A percentile compares a stretch with the other conserved stretches of the same genome.
Conservation (phyloP, 305 asterid genomes). For the Solanum hybrid region DNA sequence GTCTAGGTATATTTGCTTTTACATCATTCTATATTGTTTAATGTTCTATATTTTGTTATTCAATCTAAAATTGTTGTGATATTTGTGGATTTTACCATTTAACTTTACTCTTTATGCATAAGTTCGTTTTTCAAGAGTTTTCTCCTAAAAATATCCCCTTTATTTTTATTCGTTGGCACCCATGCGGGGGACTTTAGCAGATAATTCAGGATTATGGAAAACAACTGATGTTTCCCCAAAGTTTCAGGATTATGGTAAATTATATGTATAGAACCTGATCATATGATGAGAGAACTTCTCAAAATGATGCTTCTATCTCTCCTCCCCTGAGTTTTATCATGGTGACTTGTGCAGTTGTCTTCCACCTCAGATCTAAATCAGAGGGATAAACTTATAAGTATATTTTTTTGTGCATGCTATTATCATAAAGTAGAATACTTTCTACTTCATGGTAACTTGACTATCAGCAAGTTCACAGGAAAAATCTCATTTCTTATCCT, state of each 20-base stretch:
- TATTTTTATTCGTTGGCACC: background rate
- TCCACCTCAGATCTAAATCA: background rate
- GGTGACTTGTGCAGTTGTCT: background rate
- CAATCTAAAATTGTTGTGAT: background rate
- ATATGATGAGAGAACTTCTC: background rate
- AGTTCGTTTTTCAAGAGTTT: background rate
- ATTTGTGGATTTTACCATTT: background rate
- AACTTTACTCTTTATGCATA: background rate
- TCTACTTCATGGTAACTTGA: background rate
- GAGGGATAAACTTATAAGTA: background rate
- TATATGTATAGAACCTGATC: background rate
- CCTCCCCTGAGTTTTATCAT: background rate
- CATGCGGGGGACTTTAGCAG: background rate
- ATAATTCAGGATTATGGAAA: background rate
- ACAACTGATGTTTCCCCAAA: background rate
- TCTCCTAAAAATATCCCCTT: background rate
- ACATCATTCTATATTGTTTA: background rate
- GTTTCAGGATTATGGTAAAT: background rate
- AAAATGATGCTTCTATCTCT: background rate
- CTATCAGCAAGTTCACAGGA: background rate
- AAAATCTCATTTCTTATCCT: background rate
- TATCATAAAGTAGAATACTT: background rate
- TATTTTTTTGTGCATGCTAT: background rate
- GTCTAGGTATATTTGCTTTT: constrained; percentile 21
- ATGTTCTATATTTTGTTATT: background rate